Conservation (phyloP, 805 yeast genomes). For the Brettanomyces custersianus region DNA sequence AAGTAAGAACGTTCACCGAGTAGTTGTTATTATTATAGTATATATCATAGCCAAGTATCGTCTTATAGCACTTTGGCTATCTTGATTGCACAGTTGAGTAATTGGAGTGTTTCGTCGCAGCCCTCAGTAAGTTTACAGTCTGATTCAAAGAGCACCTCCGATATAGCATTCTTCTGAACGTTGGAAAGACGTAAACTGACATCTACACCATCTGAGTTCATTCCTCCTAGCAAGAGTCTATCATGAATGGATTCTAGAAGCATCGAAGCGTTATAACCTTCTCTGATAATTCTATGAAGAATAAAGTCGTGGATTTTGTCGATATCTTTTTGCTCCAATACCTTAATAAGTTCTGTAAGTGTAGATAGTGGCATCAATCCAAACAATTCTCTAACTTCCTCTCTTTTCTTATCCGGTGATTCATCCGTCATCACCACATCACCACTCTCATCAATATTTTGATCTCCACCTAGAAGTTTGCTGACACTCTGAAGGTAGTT, state of each 20-base stretch:
- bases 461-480: constrained; percentile 31
- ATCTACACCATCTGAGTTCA: constrained; percentile 7
- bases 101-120: constrained; percentile 78
- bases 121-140: constrained; percentile 77
- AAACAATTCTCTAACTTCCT: constrained; percentile 22
- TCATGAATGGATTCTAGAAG: constrained; percentile 25
- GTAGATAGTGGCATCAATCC: constrained; percentile 23
- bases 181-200: constrained; percentile 47
- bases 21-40: background rate
- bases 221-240: constrained; percentile 21
- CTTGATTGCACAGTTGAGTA: constrained; percentile 54
- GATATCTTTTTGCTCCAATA: constrained; percentile 15
- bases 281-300: constrained; percentile 19
- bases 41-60: background rate
- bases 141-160: constrained; percentile 59
- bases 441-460: constrained; percentile 18
- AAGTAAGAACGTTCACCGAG: too few species aligned
- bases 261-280: constrained; percentile 25
- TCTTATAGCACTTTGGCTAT: constrained; percentile 32
- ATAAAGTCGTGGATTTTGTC: constrained; percentile 18
- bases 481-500: constrained; percentile 83
- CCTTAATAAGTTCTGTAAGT: constrained; percentile 11
- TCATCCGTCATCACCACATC: constrained; percentile 22
- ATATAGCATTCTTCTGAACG: constrained; percentile 52
- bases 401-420: constrained; percentile 3